These are phyloP conservation scores for Nidularia pulvinata DNA, from an alignment of 768 basidiomycete genomes.

Conservation along the genomic window DNA sequence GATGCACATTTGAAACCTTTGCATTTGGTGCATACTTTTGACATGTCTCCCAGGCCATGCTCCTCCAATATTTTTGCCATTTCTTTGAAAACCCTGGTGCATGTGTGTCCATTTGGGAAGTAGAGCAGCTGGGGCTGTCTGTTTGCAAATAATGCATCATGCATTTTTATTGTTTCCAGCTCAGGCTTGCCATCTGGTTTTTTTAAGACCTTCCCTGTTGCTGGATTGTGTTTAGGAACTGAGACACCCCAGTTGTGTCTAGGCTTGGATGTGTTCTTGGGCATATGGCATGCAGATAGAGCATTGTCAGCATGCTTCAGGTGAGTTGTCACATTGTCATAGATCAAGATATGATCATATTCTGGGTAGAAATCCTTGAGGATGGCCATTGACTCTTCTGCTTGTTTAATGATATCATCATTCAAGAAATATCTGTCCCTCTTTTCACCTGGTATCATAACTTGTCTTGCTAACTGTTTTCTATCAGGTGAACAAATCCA, in stretches of 20 bases:
- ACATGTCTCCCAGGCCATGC: constrained; percentile 16
- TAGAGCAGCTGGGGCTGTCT: constrained; percentile 26
- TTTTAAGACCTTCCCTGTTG: constrained; percentile 17
- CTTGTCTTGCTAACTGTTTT: constrained; percentile 5
- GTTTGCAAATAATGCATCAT: constrained; percentile 10
- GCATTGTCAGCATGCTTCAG: constrained; percentile 17
- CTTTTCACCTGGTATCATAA: constrained; percentile 20
- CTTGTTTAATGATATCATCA: constrained; percentile 24
- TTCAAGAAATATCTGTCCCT: constrained; percentile 20
- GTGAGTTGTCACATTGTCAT: constrained; percentile 27
- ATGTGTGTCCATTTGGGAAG: constrained; percentile 18
- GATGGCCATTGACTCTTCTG: constrained; percentile 13
- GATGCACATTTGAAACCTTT: constrained; percentile 20
- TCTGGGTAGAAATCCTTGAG: constrained; percentile 14
- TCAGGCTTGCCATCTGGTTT: constrained; percentile 14
- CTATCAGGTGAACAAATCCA: constrained; percentile 15
- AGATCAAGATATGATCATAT: constrained; percentile 14
- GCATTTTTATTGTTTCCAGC: constrained; percentile 27
- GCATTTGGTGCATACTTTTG: constrained; percentile 19
- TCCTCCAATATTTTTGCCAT: constrained; percentile 25
- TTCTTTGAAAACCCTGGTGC: constrained; percentile 30
- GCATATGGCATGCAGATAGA: constrained; percentile 29
- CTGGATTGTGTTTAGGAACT: constrained; percentile 7
- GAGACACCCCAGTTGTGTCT: constrained; percentile 13
- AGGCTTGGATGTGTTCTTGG: constrained; percentile 15